Evolutionary conservation across 805 yeast genomes (phyloP), one percentile per base, ranked within the genome.

Genomic region (Grigorovia yakushimaensis): DNA sequence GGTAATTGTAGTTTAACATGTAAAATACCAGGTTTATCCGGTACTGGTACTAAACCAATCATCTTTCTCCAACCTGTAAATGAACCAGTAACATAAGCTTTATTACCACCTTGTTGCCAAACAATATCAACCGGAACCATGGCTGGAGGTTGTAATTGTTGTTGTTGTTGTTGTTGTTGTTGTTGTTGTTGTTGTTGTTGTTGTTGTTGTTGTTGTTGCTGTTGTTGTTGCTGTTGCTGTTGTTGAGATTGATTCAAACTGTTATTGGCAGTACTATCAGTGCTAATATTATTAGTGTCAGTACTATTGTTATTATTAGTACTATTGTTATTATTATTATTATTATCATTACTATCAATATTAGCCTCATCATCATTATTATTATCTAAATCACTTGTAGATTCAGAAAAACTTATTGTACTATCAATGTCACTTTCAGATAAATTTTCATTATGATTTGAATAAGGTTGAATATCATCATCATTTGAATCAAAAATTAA

Each of bases 51-150:
- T 57, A 93, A 70, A 38, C 95, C 95, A 60, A 91, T 89, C 98
- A 93, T 91, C 67, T 89, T 91, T 55, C 96, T 74, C 98, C 98
- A 93, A 3, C 96, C 96, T 0, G 98, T 93, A 67, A 91, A 91
- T 0, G 97, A 85, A 44, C 98, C 98, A 35, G 97, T 93, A 13
- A 91, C 96, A 64, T 88, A 93, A 2, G 93, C 98, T 58, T 85
- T 85, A 44, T 78, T 78, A 51, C 98, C 98, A n/a, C 98, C 98
- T 65, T 91, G 96, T 17, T 80, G 81, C 98, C 98, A 91, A 53
- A 79, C 79, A 49, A 88, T 83, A 48, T 83, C 88, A 1, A 88
- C 73, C 3, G 81, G 79, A 5, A 61, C 60, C 61, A 65, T 54
- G 17, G 40, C n/a, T 15, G 36, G 40, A n/a, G 7, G 8, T 39